Evolutionary conservation across 75 land plant genomes (phyloP), one percentile per base, ranked within the genome.

Genomic region (Cupressus sempervirens): DNA sequence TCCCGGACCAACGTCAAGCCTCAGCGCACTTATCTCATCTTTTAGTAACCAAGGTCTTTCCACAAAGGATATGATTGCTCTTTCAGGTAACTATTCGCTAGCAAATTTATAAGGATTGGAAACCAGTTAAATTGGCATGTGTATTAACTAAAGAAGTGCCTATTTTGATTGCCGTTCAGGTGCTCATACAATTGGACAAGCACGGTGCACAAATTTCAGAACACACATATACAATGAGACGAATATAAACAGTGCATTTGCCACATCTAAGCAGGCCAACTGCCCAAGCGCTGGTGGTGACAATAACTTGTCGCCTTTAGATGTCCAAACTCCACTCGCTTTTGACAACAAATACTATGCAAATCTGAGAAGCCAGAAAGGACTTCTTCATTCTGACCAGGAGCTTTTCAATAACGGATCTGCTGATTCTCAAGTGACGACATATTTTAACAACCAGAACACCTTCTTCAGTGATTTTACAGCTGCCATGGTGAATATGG

Each of bases 41-140:
- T 90, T 90, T 35, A 74, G n/a, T 8, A 48, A 53, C 30, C 85
- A 82, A 50, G 90, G 90, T n/a, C 83, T 90, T n/a, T 62, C 86
- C 18, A 32, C 43, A 3, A 65, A 43, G 38, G 87, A 90, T 23
- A 88, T 90, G 90, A 46, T 90, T 0, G 90, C 70, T 13, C 85
- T 90, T 14, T 85, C 83, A 41, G 90, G 90, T 89, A 82, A 58
- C 20, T 58, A 0, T 46, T 18, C 1, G 1, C 18, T 58, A 18
- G 3, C 7, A 18, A 58, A 2, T 58, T 18, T 16, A 58, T 46
- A 2, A 4, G 45, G 45, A 43, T 43, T 43, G 45, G 6, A 43
- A 43, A 3, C 45, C 5, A 43, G 45, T 46, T 9, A 46, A 46
- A 46, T 46, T 46, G 8, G 48, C 10, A 46, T 46, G 0, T 46